phyloP scores from a whole-genome alignment of 352 stramenopile genomes.

The Pythium grandisporangium region DNA sequence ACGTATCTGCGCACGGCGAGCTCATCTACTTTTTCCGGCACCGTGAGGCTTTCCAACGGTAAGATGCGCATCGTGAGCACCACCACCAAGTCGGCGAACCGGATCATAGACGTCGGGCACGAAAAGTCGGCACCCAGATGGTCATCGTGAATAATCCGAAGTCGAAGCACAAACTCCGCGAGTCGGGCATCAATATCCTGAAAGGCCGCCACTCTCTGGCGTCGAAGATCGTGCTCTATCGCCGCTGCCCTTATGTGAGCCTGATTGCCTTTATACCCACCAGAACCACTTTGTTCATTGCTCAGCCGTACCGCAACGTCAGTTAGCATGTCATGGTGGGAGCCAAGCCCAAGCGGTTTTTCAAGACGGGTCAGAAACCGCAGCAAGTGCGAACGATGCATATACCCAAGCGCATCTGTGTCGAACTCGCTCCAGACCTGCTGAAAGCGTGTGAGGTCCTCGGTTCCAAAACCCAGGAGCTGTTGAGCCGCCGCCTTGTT shows the following conservation, averaged over 20 bases:
- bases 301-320: constrained; percentile 16
- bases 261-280: too few relatives aligned
- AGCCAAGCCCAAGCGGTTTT: constrained; percentile 43
- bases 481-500: constrained; percentile 44
- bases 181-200: constrained; percentile 67
- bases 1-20: constrained; percentile 64
- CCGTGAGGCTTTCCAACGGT: constrained; percentile 56
- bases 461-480: constrained; percentile 49
- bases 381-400: constrained; percentile 63
- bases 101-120: constrained; percentile 56
- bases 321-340: constrained; percentile 17
- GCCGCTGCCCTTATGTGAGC: too few relatives aligned
- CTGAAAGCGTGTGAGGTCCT: constrained; percentile 58
- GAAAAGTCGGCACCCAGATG: constrained; percentile 26
- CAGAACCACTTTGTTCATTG: constrained; percentile 20
- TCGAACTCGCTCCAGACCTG: constrained; percentile 71
- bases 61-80: constrained; percentile 61
- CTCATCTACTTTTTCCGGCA: constrained; percentile 80
- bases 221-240: too few relatives aligned
- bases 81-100: constrained; percentile 64
- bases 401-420: constrained; percentile 52
- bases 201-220: constrained; percentile 37
- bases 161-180: constrained; percentile 47
- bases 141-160: constrained; percentile 51
- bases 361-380: constrained; percentile 40